phyloP scores from a whole-genome alignment of 2,329 filamentous ascomycete genomes.

The Paracorniculantispora psalliotae region DNA sequence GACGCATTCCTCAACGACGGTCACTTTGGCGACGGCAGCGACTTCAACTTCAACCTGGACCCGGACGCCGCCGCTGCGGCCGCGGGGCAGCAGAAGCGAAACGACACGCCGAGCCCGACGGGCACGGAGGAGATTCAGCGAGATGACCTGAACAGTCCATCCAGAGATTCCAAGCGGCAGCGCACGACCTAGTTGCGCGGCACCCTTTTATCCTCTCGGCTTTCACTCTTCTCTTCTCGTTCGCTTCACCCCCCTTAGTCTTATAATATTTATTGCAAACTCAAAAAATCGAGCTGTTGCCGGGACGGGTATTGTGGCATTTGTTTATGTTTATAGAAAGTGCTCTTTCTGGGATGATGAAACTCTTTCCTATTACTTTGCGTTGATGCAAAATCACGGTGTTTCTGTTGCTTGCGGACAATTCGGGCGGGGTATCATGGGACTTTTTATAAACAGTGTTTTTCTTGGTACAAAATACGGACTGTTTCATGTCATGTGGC shows the following conservation, averaged over 20 bases:
- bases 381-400: not conserved
- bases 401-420: not conserved
- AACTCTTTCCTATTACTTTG: not conserved
- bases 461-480: not conserved
- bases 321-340: not conserved
- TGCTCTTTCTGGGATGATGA: not conserved
- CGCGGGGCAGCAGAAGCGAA: conserved; percentile 18
- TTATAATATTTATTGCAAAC: not conserved
- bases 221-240: not conserved
- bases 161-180: conserved; percentile 10
- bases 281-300: not conserved
- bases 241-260: too few species aligned
- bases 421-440: not conserved
- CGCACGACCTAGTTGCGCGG: conserved; percentile 1
- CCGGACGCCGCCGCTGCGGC: conserved; percentile 22
- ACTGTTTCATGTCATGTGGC: not conserved
- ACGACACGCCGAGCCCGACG: conserved; percentile 41
- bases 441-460: not conserved
- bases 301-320: not conserved
- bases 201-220: not conserved
- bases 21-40: conserved; percentile 39
- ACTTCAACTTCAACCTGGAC: conserved; percentile 50
- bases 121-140: conserved; percentile 48
- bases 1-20: conserved; percentile 35
- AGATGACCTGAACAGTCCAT: conserved; percentile 30